These are phyloP conservation scores for Boletus rex-veris DNA, from an alignment of 768 basidiomycete species.

Conservation along the genomic window DNA sequence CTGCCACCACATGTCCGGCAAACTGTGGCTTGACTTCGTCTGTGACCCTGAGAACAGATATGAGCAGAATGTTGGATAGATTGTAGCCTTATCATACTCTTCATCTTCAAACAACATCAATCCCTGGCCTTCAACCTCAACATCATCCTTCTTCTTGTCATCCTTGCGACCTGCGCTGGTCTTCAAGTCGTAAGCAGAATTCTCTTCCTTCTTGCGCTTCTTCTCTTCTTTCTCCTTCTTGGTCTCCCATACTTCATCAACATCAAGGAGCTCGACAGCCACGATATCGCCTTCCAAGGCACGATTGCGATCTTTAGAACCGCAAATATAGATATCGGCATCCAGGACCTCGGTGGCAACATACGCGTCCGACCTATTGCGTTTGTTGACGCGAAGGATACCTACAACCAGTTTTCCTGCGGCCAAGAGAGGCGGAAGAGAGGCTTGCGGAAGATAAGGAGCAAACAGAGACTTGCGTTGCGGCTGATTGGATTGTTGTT, in stretches of 20 bases:
- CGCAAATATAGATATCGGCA: constrained; percentile 98
- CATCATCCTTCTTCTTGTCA: constrained; percentile 99
- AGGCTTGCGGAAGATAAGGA: constrained; percentile 97
- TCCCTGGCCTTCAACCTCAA: constrained; percentile 98
- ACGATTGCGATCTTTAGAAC: constrained; percentile 97
- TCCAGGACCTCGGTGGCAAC: constrained; percentile 97
- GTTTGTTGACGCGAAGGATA: constrained; percentile 95
- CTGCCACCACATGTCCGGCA: constrained; percentile 99
- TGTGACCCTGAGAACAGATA: constrained; percentile 62
- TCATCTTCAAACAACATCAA: constrained; percentile 97
- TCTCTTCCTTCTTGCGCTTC: constrained; percentile 99
- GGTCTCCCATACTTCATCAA: constrained; percentile 96
- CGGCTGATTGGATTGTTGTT: constrained; percentile 87
- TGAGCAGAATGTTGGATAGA: constrained; percentile 3
- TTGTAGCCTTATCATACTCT: constrained; percentile 52
- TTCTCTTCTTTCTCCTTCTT: constrained; percentile 99
- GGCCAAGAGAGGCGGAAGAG: constrained; percentile 90
- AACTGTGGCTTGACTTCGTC: constrained; percentile 98
- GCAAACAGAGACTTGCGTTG: constrained; percentile 98
- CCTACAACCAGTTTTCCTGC: constrained; percentile 98
- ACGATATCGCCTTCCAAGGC: constrained; percentile 98
- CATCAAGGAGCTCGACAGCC: constrained; percentile 95
- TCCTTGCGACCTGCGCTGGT: constrained; percentile 75
- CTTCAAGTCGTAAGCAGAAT: constrained; percentile 88
- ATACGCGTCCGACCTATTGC: constrained; percentile 97